Base-by-base conservation (phyloP, 805 yeast species). In the Isabelozyma heimii region DNA sequence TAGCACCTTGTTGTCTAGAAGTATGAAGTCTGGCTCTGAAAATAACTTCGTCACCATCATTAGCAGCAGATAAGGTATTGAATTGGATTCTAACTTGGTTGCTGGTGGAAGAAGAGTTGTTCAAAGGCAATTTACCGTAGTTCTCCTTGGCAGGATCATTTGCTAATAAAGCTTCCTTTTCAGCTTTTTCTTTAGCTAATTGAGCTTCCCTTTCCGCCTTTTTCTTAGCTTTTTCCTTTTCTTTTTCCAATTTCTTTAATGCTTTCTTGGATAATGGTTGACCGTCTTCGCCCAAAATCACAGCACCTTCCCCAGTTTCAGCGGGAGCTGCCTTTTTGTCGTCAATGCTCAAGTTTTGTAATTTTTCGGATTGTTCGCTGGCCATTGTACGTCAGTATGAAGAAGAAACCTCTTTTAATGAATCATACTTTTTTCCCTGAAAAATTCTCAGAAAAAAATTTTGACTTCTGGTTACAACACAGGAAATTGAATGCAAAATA, bases 21-120 rank as follows among this genome's bases (percentile, higher is more conserved):
- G 84, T 90, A 71, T 94, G 98, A 42, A 91, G 80, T 74, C 99
- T 84, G 43, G 98, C 98, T 73, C 99, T 85, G 75, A 95, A 83
- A 12, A 87, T 76, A 48, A 94, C 88, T 56, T 82, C 82, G 58
- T 84, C 80, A 49, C 92, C 96, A 54, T 84, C 96, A 52, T 80
- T 74, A 24, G 80, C 79, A 48, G 82, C 80, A 52, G 81, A 74
- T 58, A 88, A 74, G 37, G 77, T 74, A 44, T 67, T 62, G 58
- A 94, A 75, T 56, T 81, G 69, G 51, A 79, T 67, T 70, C 98
- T 83, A 58, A 72, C 63, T 47, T 77, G 75, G 42, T 86, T 88
- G n/a, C 89, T 77, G 72, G 85, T 85, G 50, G 75, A 68, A 7
- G 80, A 62, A 43, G 96, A 87, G 75, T 89, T 96, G 70, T 86